Percentiles rank a stretch among this genome's conserved stretches.
phyloP scores from a whole-genome alignment of 805 yeast species.

The Jamesozyma jinghongensis region DNA sequence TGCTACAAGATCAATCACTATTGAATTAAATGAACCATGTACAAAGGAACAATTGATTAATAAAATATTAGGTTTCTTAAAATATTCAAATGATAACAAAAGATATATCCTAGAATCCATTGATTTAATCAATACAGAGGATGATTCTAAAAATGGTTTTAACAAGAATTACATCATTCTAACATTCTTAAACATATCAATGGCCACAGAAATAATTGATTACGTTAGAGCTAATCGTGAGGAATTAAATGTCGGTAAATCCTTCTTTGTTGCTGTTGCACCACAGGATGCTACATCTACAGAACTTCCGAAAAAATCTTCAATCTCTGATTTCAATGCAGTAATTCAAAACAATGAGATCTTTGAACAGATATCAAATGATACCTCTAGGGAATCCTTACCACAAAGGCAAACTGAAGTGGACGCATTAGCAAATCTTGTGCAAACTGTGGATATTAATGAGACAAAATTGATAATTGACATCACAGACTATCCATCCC shows the following conservation, averaged over 20 bases:
- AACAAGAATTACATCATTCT: conserved; percentile 17
- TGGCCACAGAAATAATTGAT: conserved; percentile 22
- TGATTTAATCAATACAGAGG: conserved; percentile 12
- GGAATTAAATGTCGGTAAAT: conserved; percentile 8
- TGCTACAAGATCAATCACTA: conserved; percentile 23
- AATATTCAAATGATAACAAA: conserved; percentile 8
- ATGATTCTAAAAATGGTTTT: conserved; percentile 10
- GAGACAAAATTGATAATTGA: conserved; percentile 9
- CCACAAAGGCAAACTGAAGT: conserved; percentile 10
- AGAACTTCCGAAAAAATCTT: not conserved
- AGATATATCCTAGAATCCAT: conserved; percentile 25
- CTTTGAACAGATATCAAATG: not conserved
- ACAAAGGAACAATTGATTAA: conserved; percentile 8
- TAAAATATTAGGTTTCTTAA: conserved; percentile 10
- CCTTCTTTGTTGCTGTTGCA: conserved; percentile 9
- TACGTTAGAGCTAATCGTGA: conserved; percentile 9
- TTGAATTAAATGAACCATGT: conserved; percentile 11
- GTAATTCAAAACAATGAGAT: conserved; percentile 8
- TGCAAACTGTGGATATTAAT: conserved; percentile 9
- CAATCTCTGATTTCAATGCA: conserved; percentile 5
- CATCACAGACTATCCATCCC: conserved; percentile 11
- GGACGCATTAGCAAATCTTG: conserved; percentile 7
- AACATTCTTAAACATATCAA: conserved; percentile 21
- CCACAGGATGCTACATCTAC: not conserved
- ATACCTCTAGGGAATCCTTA: conserved; percentile 9